phyloP scores from a whole-genome alignment of 306 rosid genomes.

The Corylus avellana region DNA sequence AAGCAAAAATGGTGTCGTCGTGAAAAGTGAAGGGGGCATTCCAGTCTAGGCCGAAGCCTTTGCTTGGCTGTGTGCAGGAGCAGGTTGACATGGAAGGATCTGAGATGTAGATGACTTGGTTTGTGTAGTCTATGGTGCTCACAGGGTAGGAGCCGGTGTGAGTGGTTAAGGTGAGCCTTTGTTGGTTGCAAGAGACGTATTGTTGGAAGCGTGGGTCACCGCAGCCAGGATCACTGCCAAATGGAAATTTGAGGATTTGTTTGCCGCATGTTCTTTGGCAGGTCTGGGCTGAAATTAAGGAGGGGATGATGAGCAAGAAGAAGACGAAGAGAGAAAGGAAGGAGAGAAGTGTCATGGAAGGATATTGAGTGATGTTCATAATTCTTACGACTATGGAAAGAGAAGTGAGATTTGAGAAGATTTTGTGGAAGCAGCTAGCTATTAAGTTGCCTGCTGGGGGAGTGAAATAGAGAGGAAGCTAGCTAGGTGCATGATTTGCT shows the following conservation, averaged over 20 bases:
- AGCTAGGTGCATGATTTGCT: background rate
- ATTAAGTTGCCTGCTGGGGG: conserved; percentile 6
- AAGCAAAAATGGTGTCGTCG: conserved; percentile 58
- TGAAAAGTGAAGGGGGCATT: conserved; percentile 67
- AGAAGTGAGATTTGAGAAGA: background rate
- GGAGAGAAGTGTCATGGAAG: conserved; percentile 23
- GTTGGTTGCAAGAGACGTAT: conserved; percentile 49
- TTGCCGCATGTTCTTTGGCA: conserved; percentile 71
- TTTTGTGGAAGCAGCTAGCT: conserved; percentile 7
- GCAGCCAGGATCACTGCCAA: conserved; percentile 70
- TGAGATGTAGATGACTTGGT: conserved; percentile 61
- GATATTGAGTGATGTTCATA: conserved; percentile 28
- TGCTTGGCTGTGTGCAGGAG: conserved; percentile 58
- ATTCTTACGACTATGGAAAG: conserved; percentile 7
- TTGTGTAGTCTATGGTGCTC: conserved; percentile 59
- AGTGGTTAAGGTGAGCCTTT: conserved; percentile 59
- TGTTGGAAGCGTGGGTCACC: conserved; percentile 75
- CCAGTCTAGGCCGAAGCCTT: conserved; percentile 77
- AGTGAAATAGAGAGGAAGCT: conserved; percentile 26
- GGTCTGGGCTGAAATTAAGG: conserved; percentile 45
- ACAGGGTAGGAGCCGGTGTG: conserved; percentile 80
- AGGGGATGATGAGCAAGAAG: conserved; percentile 33
- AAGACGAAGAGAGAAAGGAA: conserved; percentile 22
- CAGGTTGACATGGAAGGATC: conserved; percentile 92
- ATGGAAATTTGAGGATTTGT: conserved; percentile 61